Conservation (phyloP, 2,329 filamentous ascomycete genomes). For the Talaromyces sp. region DNA sequence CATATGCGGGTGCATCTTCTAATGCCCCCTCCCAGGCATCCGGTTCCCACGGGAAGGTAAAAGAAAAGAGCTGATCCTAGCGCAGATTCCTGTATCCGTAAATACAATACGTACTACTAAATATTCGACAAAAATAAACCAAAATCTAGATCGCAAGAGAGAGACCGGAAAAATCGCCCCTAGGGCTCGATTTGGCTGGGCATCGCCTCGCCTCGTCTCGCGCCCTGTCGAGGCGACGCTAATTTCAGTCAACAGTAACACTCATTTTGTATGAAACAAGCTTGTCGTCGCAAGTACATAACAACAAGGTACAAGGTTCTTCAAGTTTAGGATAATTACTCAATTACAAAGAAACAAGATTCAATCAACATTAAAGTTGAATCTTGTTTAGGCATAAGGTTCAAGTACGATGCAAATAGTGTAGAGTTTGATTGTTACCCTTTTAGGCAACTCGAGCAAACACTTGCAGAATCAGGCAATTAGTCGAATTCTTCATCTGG, state of each 20-base stretch:
- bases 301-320: background rate
- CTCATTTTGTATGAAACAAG: background rate
- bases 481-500: background rate
- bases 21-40: no score
- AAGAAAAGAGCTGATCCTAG: no score
- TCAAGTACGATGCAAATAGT: background rate
- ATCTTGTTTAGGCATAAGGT: background rate
- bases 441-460: background rate
- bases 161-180: background rate
- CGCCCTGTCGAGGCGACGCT: background rate
- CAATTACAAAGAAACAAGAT: background rate
- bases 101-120: no score
- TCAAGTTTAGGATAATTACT: no score
- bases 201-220: background rate
- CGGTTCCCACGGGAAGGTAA: background rate
- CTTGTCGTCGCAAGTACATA: background rate
- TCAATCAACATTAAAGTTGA: no score
- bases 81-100: no score
- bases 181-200: background rate
- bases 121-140: background rate
- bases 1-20: background rate
- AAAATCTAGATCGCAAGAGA: background rate
- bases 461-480: background rate
- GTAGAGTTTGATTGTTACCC: background rate
- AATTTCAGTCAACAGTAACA: background rate